Evolutionary conservation across 768 basidiomycete genomes (phyloP), one percentile per base, ranked within the genome.

Genomic region (Galerina sulciceps): DNA sequence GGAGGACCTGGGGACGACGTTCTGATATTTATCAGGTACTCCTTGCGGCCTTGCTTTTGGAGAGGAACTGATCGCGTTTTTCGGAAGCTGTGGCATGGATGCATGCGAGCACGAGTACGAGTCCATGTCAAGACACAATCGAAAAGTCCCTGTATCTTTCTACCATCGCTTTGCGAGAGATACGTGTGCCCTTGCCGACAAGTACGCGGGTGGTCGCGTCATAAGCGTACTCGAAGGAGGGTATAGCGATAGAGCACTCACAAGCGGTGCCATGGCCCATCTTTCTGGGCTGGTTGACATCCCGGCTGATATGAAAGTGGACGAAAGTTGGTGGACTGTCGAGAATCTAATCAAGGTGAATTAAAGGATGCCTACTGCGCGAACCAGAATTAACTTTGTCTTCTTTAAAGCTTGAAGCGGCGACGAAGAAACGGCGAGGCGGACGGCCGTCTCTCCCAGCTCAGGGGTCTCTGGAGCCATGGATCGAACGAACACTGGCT

Each of bases 141-240:
- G 94, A n/a, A 90, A 89, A 60, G 93, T 98, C 0, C 96, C 96
- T 0, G 80, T 87, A 0, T 85, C 87, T 0, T 97, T 97, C 73
- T 99, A 91, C 71, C 76, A 89, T 65, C 88, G 85, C 10, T 96
- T 98, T 66, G 87, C 94, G 0, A 79, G 74, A 4, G 94, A 96
- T 64, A 84, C 86, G 0, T 78, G 83, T 52, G 69, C 65, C 0
- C 82, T 99, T 55, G 88, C 90, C 6, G 81, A 89, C 23, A 62
- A 71, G 44, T 87, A 87, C 61, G 86, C 92, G 0, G 66, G 71
- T 1, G 93, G 94, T 0, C 82, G 86, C 41, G 65, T 96, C 5
- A 80, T 99, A 38, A 94, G 93, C 64, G 91, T 98, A 0, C 84
- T 99, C 1, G 96, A 99, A 75, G 96, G 96, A 1, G 96, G 96